Conservation (phyloP, 192 early-diverging fungal species). For the Allomyces macrogynus region DNA sequence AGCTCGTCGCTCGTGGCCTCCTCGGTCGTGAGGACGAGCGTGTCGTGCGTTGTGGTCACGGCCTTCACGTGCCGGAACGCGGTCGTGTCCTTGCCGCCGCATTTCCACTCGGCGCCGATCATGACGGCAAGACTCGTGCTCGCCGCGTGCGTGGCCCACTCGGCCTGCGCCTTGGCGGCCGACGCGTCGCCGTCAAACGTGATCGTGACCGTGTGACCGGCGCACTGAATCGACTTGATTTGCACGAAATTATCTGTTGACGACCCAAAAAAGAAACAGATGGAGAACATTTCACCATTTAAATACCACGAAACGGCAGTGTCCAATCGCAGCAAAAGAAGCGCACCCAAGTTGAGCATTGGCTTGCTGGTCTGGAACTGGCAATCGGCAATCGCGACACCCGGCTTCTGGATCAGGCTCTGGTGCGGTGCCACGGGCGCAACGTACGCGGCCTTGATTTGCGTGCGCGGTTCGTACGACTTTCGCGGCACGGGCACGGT, state of each 20-base stretch:
- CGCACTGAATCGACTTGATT: constrained; percentile 2
- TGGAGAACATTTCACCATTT: too few species aligned
- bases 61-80: not conserved
- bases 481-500: not conserved
- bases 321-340: too few species aligned
- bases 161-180: constrained; percentile 1
- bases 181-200: constrained; percentile 1
- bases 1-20: not conserved
- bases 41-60: not conserved
- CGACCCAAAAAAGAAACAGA: too few species aligned
- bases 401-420: too few species aligned
- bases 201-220: constrained; percentile 1
- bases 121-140: constrained; percentile 3
- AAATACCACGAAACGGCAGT: too few species aligned
- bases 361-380: too few species aligned
- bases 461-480: not conserved
- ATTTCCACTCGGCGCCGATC: constrained; percentile 1
- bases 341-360: too few species aligned
- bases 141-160: constrained; percentile 1
- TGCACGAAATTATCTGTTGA: constrained; percentile 1
- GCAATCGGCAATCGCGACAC: too few species aligned
- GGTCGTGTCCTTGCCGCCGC: constrained; percentile 1
- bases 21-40: constrained; percentile 1
- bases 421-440: not conserved
- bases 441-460: not conserved